Base-by-base conservation (phyloP, 2,329 filamentous ascomycete genomes). In the Pseudogymnoascus sp. region DNA sequence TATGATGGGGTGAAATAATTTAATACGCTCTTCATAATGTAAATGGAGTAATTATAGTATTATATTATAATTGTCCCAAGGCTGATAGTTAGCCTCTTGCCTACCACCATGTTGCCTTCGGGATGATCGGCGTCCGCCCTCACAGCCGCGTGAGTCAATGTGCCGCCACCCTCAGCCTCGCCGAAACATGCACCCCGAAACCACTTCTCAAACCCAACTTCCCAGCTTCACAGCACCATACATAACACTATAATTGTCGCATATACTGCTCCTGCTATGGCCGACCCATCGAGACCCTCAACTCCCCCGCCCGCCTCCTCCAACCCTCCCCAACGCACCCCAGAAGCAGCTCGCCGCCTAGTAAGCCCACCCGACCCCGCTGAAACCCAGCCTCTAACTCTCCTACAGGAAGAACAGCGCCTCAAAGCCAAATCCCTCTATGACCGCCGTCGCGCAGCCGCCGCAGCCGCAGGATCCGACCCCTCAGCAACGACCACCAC, bases 351-450 rank as follows among this genome's bases (percentile, higher is more conserved):
- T 4, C 43, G 43, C 43, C 43, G 25, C 43, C 25, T 50, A 2
- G 43, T 50, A 50, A 50, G 43, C 25, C n/a, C 4, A 6, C 25
- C 14, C 22, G 22, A 1, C 43, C 18, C 7, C 14, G 11, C 12
- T 6, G 20, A 12, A 5, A 11, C 4, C 25, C 2, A 12, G 22
- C 14, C 25, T 50, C 43, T 50, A 50, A 50, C 43, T 9, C 22
- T 2, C n/a, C 4, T 14, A 35, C 62, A 94, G 89, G 93, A 97
- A 83, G 86, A 93, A 73, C 92, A 87, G 68, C 85, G 93, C 18
- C 82, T 97, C 30, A 89, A 86, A 75, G 90, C 94, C 61, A 97
- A 97, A 80, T 50, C 43, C 8, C 43, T 50, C 14, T 50, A 50
- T 3, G 43, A 50, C 43, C 43, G 43, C 43, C 43, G 43, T n/a